These are phyloP conservation scores for Domatiomyces globalis DNA, from an alignment of 2,329 filamentous ascomycete genomes.

Conservation along the genomic window DNA sequence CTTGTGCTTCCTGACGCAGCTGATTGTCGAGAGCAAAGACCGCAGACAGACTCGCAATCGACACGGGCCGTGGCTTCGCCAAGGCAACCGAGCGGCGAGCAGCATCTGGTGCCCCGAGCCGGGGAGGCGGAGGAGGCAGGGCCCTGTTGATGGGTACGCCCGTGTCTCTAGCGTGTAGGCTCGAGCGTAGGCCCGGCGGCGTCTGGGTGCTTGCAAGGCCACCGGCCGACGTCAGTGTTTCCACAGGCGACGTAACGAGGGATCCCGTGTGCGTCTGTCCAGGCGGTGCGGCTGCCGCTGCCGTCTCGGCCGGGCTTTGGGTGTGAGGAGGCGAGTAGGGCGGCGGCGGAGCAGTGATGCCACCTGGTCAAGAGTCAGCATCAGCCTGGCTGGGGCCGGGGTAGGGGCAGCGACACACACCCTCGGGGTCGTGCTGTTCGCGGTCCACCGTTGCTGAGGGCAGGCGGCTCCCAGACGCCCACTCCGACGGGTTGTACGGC, in stretches of 20 bases:
- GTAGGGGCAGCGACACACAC: conserved; percentile 3
- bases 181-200: not conserved
- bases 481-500: conserved; percentile 37
- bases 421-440: conserved; percentile 5
- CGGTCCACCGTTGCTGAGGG: conserved; percentile 5
- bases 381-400: not conserved
- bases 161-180: not conserved
- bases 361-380: conserved; percentile 17
- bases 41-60: not conserved
- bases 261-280: not conserved
- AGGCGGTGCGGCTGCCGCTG: not conserved
- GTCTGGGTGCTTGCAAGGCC: not conserved
- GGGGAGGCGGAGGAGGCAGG: conserved; percentile 8
- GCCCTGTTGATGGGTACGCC: not conserved
- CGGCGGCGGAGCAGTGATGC: conserved; percentile 13
- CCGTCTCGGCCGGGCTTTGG: not conserved
- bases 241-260: not conserved
- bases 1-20: conserved; percentile 32
- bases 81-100: not conserved
- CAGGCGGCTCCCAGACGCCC: conserved; percentile 27
- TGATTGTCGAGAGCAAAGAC: conserved; percentile 21
- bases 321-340: conserved; percentile 13
- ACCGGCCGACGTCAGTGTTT: not conserved
- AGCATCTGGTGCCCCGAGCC: not conserved
- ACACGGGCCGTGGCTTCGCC: not conserved